Evolutionary conservation across 345 rosid species (phyloP).

Genomic region (Euphorbia peplus): DNA sequence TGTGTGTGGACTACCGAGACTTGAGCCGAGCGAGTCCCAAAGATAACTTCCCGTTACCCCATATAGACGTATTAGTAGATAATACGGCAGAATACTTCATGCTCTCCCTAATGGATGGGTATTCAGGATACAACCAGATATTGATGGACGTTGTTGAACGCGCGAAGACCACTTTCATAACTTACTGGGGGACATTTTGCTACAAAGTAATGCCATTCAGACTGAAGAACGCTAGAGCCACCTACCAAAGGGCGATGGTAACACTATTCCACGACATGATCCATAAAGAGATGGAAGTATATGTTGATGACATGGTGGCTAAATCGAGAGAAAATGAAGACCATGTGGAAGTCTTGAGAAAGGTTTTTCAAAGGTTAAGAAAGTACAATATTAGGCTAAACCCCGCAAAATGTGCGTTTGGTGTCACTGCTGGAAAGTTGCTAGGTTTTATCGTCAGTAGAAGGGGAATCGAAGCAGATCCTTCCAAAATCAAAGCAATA

Average conservation of each 20-base stretch:
- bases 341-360: not conserved
- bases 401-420: not conserved
- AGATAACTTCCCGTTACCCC: not conserved
- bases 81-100: too few relatives aligned
- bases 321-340: not conserved
- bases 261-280: not conserved
- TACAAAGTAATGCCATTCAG: not conserved
- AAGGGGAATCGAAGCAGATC: not conserved
- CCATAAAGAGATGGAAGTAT: not conserved
- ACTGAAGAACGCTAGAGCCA: too few relatives aligned
- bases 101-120: not conserved
- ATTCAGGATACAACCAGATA: not conserved
- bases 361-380: not conserved
- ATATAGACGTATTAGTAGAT: too few relatives aligned
- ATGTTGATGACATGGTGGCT: not conserved
- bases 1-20: not conserved
- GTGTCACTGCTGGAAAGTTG: not conserved
- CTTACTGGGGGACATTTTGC: not conserved
- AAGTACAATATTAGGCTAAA: not conserved
- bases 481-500: not conserved
- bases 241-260: not conserved
- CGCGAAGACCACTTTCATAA: not conserved
- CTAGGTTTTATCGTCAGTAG: not conserved
- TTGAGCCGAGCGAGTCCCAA: not conserved
- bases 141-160: not conserved